These are phyloP conservation scores for Backusella macrospora DNA, from an alignment of 192 early-diverging fungal species.

Conservation along the genomic window DNA sequence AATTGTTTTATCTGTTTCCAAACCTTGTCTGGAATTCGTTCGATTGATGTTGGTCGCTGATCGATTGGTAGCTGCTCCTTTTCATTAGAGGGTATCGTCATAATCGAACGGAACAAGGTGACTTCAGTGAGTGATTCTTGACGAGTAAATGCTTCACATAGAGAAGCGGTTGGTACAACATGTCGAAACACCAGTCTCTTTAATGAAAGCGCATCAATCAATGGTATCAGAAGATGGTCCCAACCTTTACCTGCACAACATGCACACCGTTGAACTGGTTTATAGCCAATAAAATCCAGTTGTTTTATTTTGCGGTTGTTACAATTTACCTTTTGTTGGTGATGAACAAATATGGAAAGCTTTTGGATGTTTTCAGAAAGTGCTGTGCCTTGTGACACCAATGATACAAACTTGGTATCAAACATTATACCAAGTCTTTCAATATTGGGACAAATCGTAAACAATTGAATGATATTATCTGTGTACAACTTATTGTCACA, in stretches of 20 bases:
- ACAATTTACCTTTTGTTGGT: not conserved
- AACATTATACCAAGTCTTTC: not conserved
- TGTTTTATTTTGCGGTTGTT: not conserved
- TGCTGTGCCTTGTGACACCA: not conserved
- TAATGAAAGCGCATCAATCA: not conserved
- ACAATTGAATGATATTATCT: not conserved
- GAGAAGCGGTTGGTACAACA: not conserved
- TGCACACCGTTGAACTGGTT: not conserved
- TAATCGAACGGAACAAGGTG: not conserved
- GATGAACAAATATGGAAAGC: not conserved
- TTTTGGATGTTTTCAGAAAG: not conserved
- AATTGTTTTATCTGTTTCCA: conserved; percentile 9
- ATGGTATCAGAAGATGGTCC: not conserved
- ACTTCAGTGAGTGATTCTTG: not conserved
- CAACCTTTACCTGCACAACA: conserved; percentile 7
- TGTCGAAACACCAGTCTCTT: conserved; percentile 2
- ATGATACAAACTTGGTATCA: not conserved
- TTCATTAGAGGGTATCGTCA: not conserved
- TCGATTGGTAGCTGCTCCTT: not conserved
- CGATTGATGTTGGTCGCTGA: not conserved
- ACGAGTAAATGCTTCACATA: not conserved
- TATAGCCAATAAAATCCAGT: conserved; percentile 1
- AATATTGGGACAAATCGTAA: not conserved
- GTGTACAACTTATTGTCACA: not conserved
- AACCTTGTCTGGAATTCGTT: not conserved